phyloP scores from a whole-genome alignment of 2,329 filamentous ascomycete genomes.

The Fusarium virguliforme region DNA sequence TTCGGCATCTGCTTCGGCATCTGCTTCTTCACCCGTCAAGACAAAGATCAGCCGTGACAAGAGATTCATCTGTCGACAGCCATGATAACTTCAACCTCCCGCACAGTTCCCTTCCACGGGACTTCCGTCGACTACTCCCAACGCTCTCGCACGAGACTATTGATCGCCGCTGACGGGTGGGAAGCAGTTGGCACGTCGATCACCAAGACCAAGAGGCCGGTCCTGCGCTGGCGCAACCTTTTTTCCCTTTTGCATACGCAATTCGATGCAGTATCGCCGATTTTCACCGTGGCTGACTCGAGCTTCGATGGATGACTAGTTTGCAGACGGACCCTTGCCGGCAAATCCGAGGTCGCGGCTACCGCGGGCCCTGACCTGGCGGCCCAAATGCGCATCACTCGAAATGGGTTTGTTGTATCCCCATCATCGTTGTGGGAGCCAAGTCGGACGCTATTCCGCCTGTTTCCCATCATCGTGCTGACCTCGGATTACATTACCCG shows the following conservation, averaged over 20 bases:
- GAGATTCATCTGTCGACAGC: not conserved
- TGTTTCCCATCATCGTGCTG: slow-evolving; percentile 10
- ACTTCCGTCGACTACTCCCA: slow-evolving; percentile 6
- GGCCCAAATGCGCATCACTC: slow-evolving; percentile 1
- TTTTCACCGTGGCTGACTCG: slow-evolving; percentile 10
- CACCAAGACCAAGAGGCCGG: not conserved
- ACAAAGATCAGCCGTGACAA: not conserved
- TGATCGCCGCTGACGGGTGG: slow-evolving; percentile 11
- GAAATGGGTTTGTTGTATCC: not conserved
- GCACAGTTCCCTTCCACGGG: not conserved
- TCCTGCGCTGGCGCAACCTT: not conserved
- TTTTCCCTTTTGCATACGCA: not conserved
- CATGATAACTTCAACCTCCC: not conserved
- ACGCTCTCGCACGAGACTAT: slow-evolving; percentile 15
- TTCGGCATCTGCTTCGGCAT: no score
- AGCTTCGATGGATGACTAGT: not conserved
- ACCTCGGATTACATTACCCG: not conserved
- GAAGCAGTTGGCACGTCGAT: slow-evolving; percentile 4
- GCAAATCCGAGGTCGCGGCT: not conserved
- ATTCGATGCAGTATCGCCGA: not conserved
- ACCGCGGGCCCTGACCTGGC: not conserved
- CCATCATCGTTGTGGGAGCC: slow-evolving; percentile 9
- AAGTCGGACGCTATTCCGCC: not conserved
- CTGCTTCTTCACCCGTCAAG: not conserved
- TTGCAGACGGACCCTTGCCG: slow-evolving; percentile 1